Base-by-base conservation (phyloP, 169 alveolate genomes). In the Eimeria necatrix region DNA sequence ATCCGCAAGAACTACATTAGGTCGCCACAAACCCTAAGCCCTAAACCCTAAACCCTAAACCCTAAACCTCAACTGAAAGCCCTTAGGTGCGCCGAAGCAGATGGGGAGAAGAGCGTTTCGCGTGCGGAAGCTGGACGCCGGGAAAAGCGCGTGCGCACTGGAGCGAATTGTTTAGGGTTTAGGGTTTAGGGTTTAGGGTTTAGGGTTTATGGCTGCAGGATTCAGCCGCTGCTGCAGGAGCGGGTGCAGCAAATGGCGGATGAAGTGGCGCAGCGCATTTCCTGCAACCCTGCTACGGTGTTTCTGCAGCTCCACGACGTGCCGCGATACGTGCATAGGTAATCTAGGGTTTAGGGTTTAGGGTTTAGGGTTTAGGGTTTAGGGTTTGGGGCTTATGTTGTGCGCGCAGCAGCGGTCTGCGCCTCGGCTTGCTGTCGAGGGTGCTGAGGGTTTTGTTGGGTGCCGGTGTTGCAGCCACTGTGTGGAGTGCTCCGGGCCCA, bases 161-260 rank as follows among this genome's bases (percentile, higher is more conserved):
- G 41, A 20, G 14, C 48, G 14, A 68, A 74, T 60, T 60, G 59
- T 78, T 46, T 78, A 76, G 68, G 86, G 86, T 71, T 71, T 71
- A 71, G 51, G 51, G 64, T 76, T 76, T 76, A 76, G 86, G 61
- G 86, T 41, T 81, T 81, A 56, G 71, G 91, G 76, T 81, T 81
- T 51, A 18, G 26, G n/a, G 80, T 68, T 68, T 68, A 2, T 18
- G 73, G 56, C 9, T 81, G 70, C 56, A 81, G 91, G 70, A 81
- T 81, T 24, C 91, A 53, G 56, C 91, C 91, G 56, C 91, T 81
- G 74, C 91, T 81, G 73, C 91, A 81, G 56, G 91, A 81, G 74
- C 91, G 91, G 18, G 46, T 81, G 74, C 91, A 81, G 91, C 74
- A 81, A n/a, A 16, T 81, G 9, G 91, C 91, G 7, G 10, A 48